phyloP scores from a whole-genome alignment of 768 basidiomycete species.

The Termitomyces sp. region DNA sequence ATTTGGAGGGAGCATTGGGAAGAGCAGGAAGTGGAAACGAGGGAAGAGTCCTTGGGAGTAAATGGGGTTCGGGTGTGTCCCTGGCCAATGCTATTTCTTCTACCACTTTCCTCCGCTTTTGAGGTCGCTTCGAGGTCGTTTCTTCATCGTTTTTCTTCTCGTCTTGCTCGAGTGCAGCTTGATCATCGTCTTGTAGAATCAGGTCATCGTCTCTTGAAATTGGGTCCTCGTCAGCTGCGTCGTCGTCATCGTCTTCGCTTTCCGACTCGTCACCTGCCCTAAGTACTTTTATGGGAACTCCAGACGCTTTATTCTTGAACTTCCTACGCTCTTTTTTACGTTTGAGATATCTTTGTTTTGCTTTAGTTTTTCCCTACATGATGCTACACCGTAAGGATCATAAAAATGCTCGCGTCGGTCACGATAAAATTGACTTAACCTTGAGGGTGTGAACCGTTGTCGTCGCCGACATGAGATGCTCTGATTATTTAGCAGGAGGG shows the following conservation, averaged over 20 bases:
- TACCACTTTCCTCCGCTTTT: conserved; percentile 38
- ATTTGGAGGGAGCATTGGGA: conserved; percentile 66
- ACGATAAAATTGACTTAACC: conserved; percentile 6
- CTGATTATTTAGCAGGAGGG: background rate
- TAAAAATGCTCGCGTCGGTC: conserved; percentile 7
- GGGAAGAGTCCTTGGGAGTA: conserved; percentile 38
- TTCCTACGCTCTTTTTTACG: conserved; percentile 67
- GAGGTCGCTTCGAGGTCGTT: conserved; percentile 23
- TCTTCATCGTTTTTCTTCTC: conserved; percentile 15
- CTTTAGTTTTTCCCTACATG: conserved; percentile 55
- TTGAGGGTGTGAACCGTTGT: conserved; percentile 2
- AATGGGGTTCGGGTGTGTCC: conserved; percentile 19
- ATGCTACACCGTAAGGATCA: conserved; percentile 16
- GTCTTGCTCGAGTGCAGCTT: conserved; percentile 11
- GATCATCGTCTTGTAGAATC: background rate
- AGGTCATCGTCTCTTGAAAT: conserved; percentile 9
- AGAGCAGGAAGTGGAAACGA: conserved; percentile 63
- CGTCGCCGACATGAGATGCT: background rate
- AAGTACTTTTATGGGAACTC: background rate
- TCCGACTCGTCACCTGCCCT: conserved; percentile 14
- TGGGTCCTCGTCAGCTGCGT: conserved; percentile 16
- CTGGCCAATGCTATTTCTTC: conserved; percentile 15
- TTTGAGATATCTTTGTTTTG: conserved; percentile 67
- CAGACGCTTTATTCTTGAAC: conserved; percentile 20
- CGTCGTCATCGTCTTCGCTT: conserved; percentile 20